Percentiles rank a stretch among this genome's conserved stretches.
phyloP scores from a whole-genome alignment of 2,329 filamentous ascomycete species.

The Neoascochyta sp. region DNA sequence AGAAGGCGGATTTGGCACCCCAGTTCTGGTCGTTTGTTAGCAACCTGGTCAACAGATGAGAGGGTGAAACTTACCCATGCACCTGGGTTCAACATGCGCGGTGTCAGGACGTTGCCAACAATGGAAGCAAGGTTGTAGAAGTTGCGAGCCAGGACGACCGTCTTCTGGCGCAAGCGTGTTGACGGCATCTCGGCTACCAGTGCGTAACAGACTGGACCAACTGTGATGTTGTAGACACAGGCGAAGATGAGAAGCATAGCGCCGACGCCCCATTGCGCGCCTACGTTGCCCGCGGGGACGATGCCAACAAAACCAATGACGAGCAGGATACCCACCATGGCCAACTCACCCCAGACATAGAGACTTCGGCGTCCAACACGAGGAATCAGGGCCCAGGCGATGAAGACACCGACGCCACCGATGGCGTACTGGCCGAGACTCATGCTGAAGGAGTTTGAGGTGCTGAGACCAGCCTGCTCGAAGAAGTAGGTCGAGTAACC shows the following conservation, averaged over 20 bases:
- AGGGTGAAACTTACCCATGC: slow-evolving; percentile 19
- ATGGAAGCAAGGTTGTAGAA: slow-evolving; percentile 75
- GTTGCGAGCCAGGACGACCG: slow-evolving; percentile 77
- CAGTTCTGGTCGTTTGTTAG: slow-evolving; percentile 45
- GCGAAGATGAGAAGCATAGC: slow-evolving; percentile 43
- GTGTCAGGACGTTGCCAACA: slow-evolving; percentile 55
- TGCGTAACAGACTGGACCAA: slow-evolving; percentile 87
- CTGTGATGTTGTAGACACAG: slow-evolving; percentile 76
- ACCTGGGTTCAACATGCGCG: slow-evolving; percentile 36
- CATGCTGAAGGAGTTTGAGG: slow-evolving; percentile 44
- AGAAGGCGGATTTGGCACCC: slow-evolving; percentile 82
- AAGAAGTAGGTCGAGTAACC: slow-evolving; percentile 48
- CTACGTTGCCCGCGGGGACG: slow-evolving; percentile 36
- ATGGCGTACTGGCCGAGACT: slow-evolving; percentile 56
- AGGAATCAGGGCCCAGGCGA: slow-evolving; percentile 74
- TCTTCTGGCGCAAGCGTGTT: slow-evolving; percentile 82
- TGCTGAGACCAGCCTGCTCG: slow-evolving; percentile 45
- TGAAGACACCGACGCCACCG: slow-evolving; percentile 63
- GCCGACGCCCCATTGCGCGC: slow-evolving; percentile 45
- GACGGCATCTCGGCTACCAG: slow-evolving; percentile 82
- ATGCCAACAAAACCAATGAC: slow-evolving; percentile 78
- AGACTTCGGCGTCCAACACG: slow-evolving; percentile 71
- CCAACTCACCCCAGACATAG: slow-evolving; percentile 65
- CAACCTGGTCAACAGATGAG: background rate
- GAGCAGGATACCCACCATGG: slow-evolving; percentile 61